A percentile compares a stretch with the other conserved stretches of the same genome.
phyloP scores from a whole-genome alignment of 2,329 filamentous ascomycete species.

The Hypoxylon sp. region DNA sequence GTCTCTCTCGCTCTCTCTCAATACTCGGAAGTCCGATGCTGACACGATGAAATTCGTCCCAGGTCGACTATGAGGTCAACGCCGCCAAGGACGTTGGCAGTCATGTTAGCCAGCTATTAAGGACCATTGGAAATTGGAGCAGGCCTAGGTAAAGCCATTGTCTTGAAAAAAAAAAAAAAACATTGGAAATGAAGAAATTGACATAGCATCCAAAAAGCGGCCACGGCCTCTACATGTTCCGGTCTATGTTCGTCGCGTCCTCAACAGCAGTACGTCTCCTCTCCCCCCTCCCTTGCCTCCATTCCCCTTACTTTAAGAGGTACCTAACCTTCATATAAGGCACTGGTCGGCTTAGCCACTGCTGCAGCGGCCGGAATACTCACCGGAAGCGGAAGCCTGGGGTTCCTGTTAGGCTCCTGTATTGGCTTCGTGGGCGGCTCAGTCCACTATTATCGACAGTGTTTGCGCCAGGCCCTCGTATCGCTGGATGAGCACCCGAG shows the following conservation, averaged over 20 bases:
- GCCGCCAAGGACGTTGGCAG: slow-evolving; percentile 29
- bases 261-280: slow-evolving; percentile 38
- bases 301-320: not conserved
- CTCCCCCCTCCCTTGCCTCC: not conserved
- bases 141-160: slow-evolving; percentile 35
- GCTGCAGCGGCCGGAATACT: slow-evolving; percentile 36
- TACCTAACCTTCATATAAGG: slow-evolving; percentile 26
- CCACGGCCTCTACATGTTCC: slow-evolving; percentile 45
- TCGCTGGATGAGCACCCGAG: slow-evolving; percentile 42
- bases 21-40: slow-evolving; percentile 10
- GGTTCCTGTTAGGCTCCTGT: slow-evolving; percentile 42
- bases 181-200: slow-evolving; percentile 1
- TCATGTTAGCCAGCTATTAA: slow-evolving; percentile 41
- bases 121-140: slow-evolving; percentile 43
- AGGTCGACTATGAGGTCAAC: slow-evolving; percentile 38
- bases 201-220: slow-evolving; percentile 28
- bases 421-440: slow-evolving; percentile 38
- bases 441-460: slow-evolving; percentile 41
- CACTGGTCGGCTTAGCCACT: slow-evolving; percentile 36
- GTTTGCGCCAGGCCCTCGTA: slow-evolving; percentile 35
- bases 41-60: not conserved
- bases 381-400: slow-evolving; percentile 36
- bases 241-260: slow-evolving; percentile 44
- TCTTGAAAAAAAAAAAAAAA: not conserved
- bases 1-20: not conserved